Evolutionary conservation across 139 green algal genomes (phyloP).

Genomic region (Coelastrella sp.): DNA sequence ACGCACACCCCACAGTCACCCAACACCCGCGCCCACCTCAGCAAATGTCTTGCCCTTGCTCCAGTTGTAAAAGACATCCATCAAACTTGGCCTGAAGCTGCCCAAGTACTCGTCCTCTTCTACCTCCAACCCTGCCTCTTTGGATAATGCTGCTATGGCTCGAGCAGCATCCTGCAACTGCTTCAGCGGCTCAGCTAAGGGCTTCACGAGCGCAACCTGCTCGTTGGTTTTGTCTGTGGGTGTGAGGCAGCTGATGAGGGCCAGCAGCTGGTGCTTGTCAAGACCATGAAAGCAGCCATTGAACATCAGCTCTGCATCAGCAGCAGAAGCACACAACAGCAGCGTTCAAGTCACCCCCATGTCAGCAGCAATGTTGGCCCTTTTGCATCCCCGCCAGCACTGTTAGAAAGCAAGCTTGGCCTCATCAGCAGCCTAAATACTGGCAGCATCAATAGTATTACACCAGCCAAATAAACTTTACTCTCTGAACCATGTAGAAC

Average conservation of each 20-base stretch:
- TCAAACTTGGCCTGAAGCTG: slow-evolving; percentile 79
- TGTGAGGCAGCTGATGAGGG: slow-evolving; percentile 78
- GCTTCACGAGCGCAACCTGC: slow-evolving; percentile 59
- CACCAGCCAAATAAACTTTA: too few species aligned
- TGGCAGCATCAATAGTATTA: too few species aligned
- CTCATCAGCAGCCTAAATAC: too few species aligned
- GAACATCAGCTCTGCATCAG: slow-evolving; percentile 82
- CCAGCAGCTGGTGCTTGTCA: slow-evolving; percentile 73
- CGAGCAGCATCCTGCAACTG: slow-evolving; percentile 75
- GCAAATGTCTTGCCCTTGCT: slow-evolving; percentile 75
- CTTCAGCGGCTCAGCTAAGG: slow-evolving; percentile 72
- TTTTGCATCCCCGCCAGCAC: too few species aligned
- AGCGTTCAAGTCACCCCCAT: not conserved
- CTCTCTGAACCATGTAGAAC: too few species aligned
- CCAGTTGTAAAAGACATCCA: slow-evolving; percentile 89
- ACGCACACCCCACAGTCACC: not conserved
- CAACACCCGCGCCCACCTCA: slow-evolving; percentile 49
- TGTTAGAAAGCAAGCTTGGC: too few species aligned
- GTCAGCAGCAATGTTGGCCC: too few species aligned
- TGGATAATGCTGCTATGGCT: slow-evolving; percentile 70
- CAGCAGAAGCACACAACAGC: not conserved
- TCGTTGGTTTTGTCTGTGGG: slow-evolving; percentile 77
- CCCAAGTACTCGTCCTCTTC: slow-evolving; percentile 85
- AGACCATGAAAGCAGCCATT: slow-evolving; percentile 75
- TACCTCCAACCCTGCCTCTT: slow-evolving; percentile 80